Evolutionary conservation across 2,329 filamentous ascomycete genomes (phyloP), one percentile per base, ranked within the genome.

Genomic region (Venturia nashicola): DNA sequence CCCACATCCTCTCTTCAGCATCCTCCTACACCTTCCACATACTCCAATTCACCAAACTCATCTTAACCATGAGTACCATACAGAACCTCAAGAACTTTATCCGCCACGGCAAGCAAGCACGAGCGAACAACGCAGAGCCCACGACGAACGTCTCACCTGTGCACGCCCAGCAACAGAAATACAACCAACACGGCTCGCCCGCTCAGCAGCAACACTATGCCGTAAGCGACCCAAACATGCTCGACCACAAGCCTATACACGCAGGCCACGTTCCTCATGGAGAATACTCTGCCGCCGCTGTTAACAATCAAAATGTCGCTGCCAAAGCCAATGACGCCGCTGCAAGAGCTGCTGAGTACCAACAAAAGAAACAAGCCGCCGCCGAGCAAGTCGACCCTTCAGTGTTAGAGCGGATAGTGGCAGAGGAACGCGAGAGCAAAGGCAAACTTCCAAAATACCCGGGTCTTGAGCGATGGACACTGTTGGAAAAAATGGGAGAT

Each of bases 71-170:
- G 84, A 85, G 82, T 71, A 84, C 84, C 59, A 96, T 97, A 79
- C 93, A 97, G 80, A 94, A 94, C 74, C 85, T 97, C 71, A 97
- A 97, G 79, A 97, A 97, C 78, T 95, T 97, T 78, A 94, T 97
- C 78, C 90, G 93, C 69, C 93, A 97, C 81, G 93, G 93, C 77
- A 97, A 97, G 81, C 91, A 96, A 82, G 93, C 91, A 70, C 89
- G 91, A 69, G 82, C 80, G 68, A 82, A 83, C 68, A 82, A 85
- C 64, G 83, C 80, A 66, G 83, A 85, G 73, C 81, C 83, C 69
- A 87, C 81, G 68, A 86, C 83, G 66, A 82, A 83, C 70, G 79
- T 86, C 67, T 85, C 85, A 63, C 78, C 82, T 65, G 80, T 88
- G 65, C 84, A 88, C 74, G 86, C 85, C 65, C 82, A 86, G 70